These are phyloP conservation scores for Shiraia sp. DNA, from an alignment of 2,329 filamentous ascomycete species.

Conservation along the genomic window DNA sequence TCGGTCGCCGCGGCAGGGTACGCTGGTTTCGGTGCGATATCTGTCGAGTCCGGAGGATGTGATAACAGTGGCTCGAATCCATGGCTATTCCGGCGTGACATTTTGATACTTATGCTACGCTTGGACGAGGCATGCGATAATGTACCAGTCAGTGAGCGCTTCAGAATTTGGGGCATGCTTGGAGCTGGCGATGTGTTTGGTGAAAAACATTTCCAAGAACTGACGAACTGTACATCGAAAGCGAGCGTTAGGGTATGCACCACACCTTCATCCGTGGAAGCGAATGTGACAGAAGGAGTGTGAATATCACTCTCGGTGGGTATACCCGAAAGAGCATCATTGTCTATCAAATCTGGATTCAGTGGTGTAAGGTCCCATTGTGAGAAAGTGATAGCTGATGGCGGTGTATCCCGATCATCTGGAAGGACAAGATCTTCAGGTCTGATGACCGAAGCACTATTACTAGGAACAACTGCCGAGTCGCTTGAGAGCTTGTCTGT, in stretches of 20 bases:
- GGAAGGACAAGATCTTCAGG: constrained; percentile 46
- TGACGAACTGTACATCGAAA: constrained; percentile 59
- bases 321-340: constrained; percentile 15
- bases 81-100: constrained; percentile 37
- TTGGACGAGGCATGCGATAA: constrained; percentile 40
- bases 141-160: constrained; percentile 25
- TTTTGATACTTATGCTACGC: constrained; percentile 27
- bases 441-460: constrained; percentile 17
- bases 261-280: constrained; percentile 13
- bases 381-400: constrained; percentile 22
- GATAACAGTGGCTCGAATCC: constrained; percentile 41
- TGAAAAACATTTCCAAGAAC: constrained; percentile 57
- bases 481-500: constrained; percentile 37
- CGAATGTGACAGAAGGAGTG: constrained; percentile 42
- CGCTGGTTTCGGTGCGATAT: constrained; percentile 30
- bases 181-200: constrained; percentile 37
- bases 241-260: constrained; percentile 43
- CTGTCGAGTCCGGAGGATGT: constrained; percentile 36
- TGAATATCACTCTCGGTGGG: constrained; percentile 27
- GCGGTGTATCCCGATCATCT: constrained; percentile 30
- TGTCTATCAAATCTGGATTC: constrained; percentile 28
- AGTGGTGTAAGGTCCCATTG: constrained; percentile 34
- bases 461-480: constrained; percentile 42
- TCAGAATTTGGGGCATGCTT: constrained; percentile 26
- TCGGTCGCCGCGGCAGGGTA: constrained; percentile 22